These are phyloP conservation scores for Alternaria consortialis DNA, from an alignment of 2,329 filamentous ascomycete genomes.

Conservation along the genomic window DNA sequence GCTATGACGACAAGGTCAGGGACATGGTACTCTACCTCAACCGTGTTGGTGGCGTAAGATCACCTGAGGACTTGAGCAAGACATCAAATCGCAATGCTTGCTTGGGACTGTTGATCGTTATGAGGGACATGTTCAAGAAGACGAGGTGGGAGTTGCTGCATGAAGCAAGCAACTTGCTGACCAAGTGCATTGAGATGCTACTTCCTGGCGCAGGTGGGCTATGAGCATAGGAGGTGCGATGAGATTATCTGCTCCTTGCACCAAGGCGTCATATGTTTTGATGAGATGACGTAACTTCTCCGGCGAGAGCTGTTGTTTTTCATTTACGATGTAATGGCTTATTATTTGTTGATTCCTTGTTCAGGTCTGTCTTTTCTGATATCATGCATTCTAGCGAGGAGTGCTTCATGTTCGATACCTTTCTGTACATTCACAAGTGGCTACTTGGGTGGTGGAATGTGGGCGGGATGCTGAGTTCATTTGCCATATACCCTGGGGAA, in stretches of 20 bases:
- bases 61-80: constrained; percentile 78
- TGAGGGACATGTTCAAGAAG: constrained; percentile 81
- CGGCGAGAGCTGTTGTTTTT: constrained; percentile 7
- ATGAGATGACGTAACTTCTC: neutral
- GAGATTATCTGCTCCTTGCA: neutral
- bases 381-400: constrained; percentile 24
- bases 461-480: constrained; percentile 15
- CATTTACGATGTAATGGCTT: constrained; percentile 21
- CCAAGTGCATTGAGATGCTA: constrained; percentile 78
- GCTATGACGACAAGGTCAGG: constrained; percentile 70
- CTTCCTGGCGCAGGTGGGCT: constrained; percentile 36
- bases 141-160: constrained; percentile 92
- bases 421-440: constrained; percentile 14
- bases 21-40: constrained; percentile 84
- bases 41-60: constrained; percentile 73
- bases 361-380: constrained; percentile 17
- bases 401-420: constrained; percentile 18
- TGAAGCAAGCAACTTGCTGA: constrained; percentile 82
- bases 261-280: neutral
- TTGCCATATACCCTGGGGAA: constrained; percentile 25
- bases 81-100: constrained; percentile 83
- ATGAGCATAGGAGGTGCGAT: constrained; percentile 3
- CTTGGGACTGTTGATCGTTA: constrained; percentile 79
- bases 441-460: constrained; percentile 5
- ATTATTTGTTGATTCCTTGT: neutral